A percentile compares a stretch with the other conserved stretches of the same genome.
Evolutionary conservation across 768 basidiomycete species (phyloP).

Genomic region (Crucibulum laeve): DNA sequence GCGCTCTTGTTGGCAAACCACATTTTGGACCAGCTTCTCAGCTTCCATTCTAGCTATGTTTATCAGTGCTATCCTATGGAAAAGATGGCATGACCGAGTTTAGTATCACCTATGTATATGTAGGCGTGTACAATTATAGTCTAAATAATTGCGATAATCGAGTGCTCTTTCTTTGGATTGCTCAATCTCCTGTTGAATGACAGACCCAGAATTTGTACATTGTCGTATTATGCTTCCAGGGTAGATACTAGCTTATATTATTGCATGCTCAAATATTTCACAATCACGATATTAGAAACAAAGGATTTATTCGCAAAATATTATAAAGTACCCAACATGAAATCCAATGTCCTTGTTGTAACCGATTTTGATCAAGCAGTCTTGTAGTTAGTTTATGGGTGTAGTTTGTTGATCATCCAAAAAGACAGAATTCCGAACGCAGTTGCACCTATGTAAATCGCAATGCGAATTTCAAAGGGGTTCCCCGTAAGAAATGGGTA

Average conservation of each 20-base stretch:
- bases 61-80: constrained; percentile 51
- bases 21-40: constrained; percentile 50
- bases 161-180: too few relatives aligned
- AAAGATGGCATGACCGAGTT: constrained; percentile 54
- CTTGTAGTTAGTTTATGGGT: constrained; percentile 21
- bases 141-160: too few relatives aligned
- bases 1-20: constrained; percentile 57
- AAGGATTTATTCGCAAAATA: too few relatives aligned
- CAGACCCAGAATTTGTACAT: too few relatives aligned
- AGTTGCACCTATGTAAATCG: constrained; percentile 55
- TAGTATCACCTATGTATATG: constrained; percentile 18
- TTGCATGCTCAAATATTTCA: too few relatives aligned
- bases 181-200: too few relatives aligned
- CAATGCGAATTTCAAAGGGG: constrained; percentile 42
- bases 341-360: too few relatives aligned
- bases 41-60: constrained; percentile 40
- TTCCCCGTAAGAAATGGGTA: constrained; percentile 79
- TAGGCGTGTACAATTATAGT: neutral
- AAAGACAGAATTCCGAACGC: constrained; percentile 53
- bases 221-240: too few relatives aligned
- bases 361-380: too few relatives aligned
- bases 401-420: constrained; percentile 53
- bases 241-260: too few relatives aligned
- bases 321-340: too few relatives aligned
- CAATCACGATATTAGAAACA: too few relatives aligned